phyloP scores from a whole-genome alignment of 2,329 filamentous ascomycete genomes.

The Alternaria viburni region DNA sequence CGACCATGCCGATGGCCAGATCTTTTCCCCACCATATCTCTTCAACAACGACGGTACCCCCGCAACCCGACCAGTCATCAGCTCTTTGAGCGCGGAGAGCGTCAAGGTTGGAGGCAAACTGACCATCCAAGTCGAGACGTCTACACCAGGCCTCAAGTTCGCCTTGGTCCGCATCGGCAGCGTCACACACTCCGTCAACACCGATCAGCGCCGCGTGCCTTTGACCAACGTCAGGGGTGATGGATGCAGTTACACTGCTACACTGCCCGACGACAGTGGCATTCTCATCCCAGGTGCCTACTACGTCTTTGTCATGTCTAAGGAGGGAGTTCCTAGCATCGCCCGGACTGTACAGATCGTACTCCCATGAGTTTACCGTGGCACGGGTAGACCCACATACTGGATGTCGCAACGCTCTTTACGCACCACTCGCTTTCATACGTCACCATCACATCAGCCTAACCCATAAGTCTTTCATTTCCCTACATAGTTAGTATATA shows the following conservation, averaged over 20 bases:
- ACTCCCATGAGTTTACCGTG: conserved; percentile 3
- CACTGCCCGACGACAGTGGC: conserved; percentile 29
- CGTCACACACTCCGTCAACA: conserved; percentile 39
- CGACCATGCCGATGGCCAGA: conserved; percentile 35
- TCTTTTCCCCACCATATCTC: conserved; percentile 37
- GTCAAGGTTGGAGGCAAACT: conserved; percentile 29
- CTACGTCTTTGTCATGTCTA: conserved; percentile 30
- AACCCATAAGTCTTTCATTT: background rate
- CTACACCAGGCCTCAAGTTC: conserved; percentile 14
- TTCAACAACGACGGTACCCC: conserved; percentile 31
- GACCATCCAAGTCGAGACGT: conserved; percentile 14
- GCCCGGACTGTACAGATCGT: conserved; percentile 28
- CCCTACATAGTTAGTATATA: background rate
- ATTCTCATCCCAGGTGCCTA: conserved; percentile 33
- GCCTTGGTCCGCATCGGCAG: conserved; percentile 32
- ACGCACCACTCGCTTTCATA: background rate
- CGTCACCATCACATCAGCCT: background rate
- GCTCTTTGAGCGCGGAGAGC: conserved; percentile 13
- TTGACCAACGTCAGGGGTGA: conserved; percentile 15
- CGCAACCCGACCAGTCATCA: conserved; percentile 26
- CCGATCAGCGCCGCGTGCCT: conserved; percentile 34
- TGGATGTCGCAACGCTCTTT: background rate
- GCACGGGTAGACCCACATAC: background rate
- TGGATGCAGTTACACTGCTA: conserved; percentile 17
- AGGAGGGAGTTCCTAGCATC: conserved; percentile 28